Conservation (phyloP, 176 grass and related monocot species). For the Saccharum officinarum region DNA sequence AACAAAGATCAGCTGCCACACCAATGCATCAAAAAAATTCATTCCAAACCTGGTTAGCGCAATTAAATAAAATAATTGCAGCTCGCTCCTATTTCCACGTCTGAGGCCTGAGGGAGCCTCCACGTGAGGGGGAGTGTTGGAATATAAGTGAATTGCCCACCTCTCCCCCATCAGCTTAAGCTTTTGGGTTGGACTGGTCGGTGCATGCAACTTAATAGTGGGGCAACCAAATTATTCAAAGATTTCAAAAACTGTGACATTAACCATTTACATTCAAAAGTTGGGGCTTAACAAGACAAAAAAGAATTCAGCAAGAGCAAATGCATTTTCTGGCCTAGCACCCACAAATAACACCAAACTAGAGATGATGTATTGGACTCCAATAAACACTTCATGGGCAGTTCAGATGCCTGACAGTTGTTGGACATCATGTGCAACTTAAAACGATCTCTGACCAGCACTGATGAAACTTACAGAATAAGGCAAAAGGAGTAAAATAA, state of each 20-base stretch:
- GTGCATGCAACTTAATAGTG: too few relatives aligned
- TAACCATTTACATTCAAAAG: neutral
- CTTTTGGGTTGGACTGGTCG: too few relatives aligned
- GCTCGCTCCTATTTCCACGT: too few relatives aligned
- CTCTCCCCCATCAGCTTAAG: too few relatives aligned
- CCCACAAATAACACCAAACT: slow-evolving; percentile 1
- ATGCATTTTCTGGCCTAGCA: neutral
- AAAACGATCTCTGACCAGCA: neutral
- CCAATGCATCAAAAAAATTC: neutral
- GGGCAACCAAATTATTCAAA: neutral
- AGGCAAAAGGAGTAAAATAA: slow-evolving; percentile 6
- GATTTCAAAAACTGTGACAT: neutral
- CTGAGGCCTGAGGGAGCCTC: too few relatives aligned
- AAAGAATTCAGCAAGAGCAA: neutral
- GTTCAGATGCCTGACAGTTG: neutral
- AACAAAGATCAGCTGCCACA: neutral
- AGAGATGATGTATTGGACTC: neutral
- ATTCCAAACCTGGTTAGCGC: too few relatives aligned
- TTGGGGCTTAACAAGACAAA: neutral
- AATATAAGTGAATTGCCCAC: too few relatives aligned
- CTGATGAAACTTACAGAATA: neutral
- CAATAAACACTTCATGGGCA: neutral
- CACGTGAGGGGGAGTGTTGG: too few relatives aligned
- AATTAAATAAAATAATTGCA: too few relatives aligned
- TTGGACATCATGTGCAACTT: slow-evolving; percentile 6